Percentiles rank a stretch among this genome's conserved stretches.
phyloP scores from a whole-genome alignment of 805 yeast species.

The Phaffomyces opuntiae region DNA sequence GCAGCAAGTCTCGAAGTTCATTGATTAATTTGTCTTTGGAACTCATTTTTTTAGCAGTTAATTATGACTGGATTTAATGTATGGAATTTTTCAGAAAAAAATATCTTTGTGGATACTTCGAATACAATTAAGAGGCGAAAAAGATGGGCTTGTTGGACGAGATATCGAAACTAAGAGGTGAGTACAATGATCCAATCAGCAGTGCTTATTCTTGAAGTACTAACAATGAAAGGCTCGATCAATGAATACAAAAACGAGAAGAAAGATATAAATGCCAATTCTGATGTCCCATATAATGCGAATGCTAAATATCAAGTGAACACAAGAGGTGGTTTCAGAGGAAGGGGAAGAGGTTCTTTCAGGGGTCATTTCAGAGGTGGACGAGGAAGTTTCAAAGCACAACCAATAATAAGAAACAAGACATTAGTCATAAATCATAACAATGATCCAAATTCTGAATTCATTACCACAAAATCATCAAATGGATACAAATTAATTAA shows the following conservation, averaged over 20 bases:
- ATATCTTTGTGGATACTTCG: not conserved
- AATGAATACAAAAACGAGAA: slow-evolving; percentile 10
- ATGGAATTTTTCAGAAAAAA: not conserved
- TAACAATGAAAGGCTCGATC: slow-evolving; percentile 12
- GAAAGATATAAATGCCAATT: slow-evolving; percentile 5
- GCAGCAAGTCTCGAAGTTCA: slow-evolving; percentile 33
- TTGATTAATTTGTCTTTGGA: slow-evolving; percentile 5
- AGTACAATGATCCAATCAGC: not conserved
- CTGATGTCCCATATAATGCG: slow-evolving; percentile 6
- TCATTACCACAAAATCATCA: slow-evolving; percentile 27
- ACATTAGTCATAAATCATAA: slow-evolving; percentile 25
- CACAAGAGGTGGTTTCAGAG: not conserved
- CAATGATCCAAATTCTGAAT: slow-evolving; percentile 16
- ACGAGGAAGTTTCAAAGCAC: not conserved
- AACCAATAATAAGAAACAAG: slow-evolving; percentile 19
- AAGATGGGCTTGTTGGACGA: slow-evolving; percentile 10
- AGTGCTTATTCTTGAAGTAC: not conserved
- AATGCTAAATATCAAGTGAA: slow-evolving; percentile 1
- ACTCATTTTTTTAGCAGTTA: not conserved
- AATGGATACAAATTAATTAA: slow-evolving; percentile 35
- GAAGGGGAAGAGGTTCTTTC: slow-evolving; percentile 10
- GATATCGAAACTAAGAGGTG: slow-evolving; percentile 18
- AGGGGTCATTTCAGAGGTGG: slow-evolving; percentile 2
- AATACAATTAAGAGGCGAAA: not conserved
- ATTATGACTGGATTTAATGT: not conserved